These are phyloP conservation scores for Pseudocercospora pini-densiflorae DNA, from an alignment of 2,329 filamentous ascomycete genomes.

Conservation along the genomic window DNA sequence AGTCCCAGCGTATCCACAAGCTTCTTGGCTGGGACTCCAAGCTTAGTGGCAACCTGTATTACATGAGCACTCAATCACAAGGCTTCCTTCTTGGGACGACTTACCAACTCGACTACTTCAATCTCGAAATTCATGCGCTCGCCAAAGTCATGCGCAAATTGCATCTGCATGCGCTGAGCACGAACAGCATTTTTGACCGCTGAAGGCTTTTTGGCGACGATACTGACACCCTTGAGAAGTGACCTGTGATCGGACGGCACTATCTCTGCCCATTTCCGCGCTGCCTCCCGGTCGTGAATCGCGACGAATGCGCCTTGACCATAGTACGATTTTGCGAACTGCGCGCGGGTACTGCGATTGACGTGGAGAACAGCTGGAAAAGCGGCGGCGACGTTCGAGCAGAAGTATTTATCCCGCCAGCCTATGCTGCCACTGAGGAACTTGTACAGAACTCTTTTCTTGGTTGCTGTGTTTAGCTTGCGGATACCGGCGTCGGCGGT, in stretches of 20 bases:
- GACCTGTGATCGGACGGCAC: not conserved
- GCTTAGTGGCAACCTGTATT: not conserved
- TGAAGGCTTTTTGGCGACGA: not conserved
- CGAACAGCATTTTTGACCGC: not conserved
- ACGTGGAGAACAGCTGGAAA: conserved; percentile 11
- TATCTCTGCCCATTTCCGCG: not conserved
- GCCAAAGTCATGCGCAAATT: not conserved
- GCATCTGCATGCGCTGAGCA: not conserved
- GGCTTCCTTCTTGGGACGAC: not conserved
- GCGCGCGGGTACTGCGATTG: conserved; percentile 2
- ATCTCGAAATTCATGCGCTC: not conserved
- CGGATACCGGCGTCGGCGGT: not conserved
- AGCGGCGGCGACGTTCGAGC: not conserved
- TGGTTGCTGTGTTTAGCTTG: not conserved
- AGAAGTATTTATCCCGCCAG: not conserved
- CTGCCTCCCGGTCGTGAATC: not conserved
- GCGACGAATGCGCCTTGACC: not conserved
- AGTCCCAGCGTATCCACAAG: not conserved
- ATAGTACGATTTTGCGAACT: conserved; percentile 32
- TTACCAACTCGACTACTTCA: not conserved
- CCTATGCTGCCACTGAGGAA: not conserved
- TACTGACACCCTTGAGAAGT: not conserved
- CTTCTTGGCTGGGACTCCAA: not conserved
- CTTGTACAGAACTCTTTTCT: not conserved
- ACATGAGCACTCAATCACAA: not conserved